Evolutionary conservation across 1,284 basidiomycete genomes (phyloP), one percentile per base, ranked within the genome.

Genomic region (Ceratobasidium sp.): DNA sequence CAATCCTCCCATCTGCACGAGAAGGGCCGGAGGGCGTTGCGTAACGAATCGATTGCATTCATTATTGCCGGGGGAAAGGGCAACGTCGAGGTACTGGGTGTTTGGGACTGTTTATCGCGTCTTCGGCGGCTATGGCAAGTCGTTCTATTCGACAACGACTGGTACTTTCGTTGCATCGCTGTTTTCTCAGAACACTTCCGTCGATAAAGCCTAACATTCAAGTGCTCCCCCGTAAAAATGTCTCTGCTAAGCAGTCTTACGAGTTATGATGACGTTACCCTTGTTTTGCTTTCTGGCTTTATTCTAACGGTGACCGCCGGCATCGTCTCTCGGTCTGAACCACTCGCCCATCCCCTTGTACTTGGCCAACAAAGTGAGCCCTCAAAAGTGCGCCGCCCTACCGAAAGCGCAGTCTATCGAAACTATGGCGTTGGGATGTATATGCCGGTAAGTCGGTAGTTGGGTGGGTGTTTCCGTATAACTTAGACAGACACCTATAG

Each of bases 371-470:
- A 95, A 86, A 94, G 93, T 81, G 94, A 95, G 84, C 91, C 91
- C 38, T 91, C 90, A n/a, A 89, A 92, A 59, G 93, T 94, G 8
- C 86, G 93, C 69, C 90, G 93, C 80, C 88, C 91, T 7, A 86
- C 88, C 38, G 93, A 95, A 84, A 94, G 93, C 81, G 91, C 94
- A 1, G 86, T 93, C 7, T 94, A 94, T 83, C 90, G 93, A 82
- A 94, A 94, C 85, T 95, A 95, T 87, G 88, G 90, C 12, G 94
- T 93, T 93, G 88, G 92, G 91, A 78, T 88, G 92, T 84, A 93
- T 93, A 83, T 82, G 89, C 87, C 57, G 33, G 78, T 79, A 74
- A 73, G 80, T 77, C 14, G 16, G 16, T 44, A 75, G n/a, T 18
- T 41, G 41, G 33, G 23, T 30, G 20, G 54, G 27, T 12, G 2